Conservation (phyloP, 2,329 filamentous ascomycete genomes). For the Cercospora sp. region DNA sequence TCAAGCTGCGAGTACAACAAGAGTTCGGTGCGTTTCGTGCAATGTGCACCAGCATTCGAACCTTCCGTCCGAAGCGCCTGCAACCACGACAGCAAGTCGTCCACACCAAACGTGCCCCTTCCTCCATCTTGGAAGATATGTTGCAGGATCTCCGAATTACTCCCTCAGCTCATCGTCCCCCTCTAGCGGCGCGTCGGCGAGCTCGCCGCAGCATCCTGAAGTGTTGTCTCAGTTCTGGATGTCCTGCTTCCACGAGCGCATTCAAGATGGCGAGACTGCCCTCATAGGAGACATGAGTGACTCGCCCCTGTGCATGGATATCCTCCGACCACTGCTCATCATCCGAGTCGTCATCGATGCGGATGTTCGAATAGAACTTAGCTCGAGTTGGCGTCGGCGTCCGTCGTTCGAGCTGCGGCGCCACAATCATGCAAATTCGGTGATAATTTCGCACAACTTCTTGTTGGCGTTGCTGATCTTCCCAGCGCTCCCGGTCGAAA, state of each 20-base stretch:
- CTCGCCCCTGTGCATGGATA: not conserved
- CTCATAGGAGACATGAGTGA: not conserved
- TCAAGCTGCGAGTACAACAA: not conserved
- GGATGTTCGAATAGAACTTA: not conserved
- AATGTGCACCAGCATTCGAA: not conserved
- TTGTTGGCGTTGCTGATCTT: not conserved
- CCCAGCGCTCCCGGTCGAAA: not conserved
- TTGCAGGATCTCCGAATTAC: not conserved
- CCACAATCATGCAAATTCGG: not conserved
- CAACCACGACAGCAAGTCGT: too few relatives aligned
- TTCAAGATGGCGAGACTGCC: not conserved
- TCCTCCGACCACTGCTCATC: not conserved
- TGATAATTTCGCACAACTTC: not conserved
- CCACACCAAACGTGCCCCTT: too few relatives aligned
- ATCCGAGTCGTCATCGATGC: not conserved
- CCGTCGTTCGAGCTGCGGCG: not conserved
- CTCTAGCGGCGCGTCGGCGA: not conserved
- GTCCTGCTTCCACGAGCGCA: not conserved
- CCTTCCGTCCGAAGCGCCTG: too few relatives aligned
- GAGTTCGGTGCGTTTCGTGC: not conserved
- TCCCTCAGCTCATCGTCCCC: fast-evolving
- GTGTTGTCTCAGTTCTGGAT: not conserved
- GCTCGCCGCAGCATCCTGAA: not conserved
- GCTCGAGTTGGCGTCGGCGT: not conserved
- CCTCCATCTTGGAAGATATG: not conserved